Percentiles rank a stretch among this genome's conserved stretches.
Conservation (phyloP, 2,329 filamentous ascomycete species). For the Venturia effusa region DNA sequence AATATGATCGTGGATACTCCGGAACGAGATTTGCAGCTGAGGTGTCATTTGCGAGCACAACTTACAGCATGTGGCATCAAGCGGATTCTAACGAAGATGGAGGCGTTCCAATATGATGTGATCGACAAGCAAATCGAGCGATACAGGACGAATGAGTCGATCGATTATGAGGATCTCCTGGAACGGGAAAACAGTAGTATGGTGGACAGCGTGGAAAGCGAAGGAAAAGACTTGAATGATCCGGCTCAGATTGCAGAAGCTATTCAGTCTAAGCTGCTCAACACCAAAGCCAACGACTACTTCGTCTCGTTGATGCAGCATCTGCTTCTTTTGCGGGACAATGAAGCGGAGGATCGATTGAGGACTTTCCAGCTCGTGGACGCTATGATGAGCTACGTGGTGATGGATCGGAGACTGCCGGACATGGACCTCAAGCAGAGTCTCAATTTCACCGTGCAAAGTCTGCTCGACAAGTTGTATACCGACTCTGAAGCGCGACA, state of each 20-base stretch:
- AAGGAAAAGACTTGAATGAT: constrained; percentile 85
- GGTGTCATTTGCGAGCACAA: constrained; percentile 89
- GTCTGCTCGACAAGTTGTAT: constrained; percentile 85
- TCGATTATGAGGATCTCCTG: constrained; percentile 95
- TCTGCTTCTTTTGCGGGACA: constrained; percentile 81
- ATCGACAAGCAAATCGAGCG: constrained; percentile 97
- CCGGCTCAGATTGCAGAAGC: constrained; percentile 89
- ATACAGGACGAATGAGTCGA: constrained; percentile 87
- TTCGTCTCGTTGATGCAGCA: constrained; percentile 94
- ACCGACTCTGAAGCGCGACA: constrained; percentile 92
- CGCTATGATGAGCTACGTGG: constrained; percentile 97
- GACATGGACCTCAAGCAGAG: constrained; percentile 98
- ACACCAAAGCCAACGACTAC: constrained; percentile 83
- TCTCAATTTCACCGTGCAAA: constrained; percentile 95
- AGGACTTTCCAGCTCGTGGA: constrained; percentile 97
- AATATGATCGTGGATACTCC: constrained; percentile 95
- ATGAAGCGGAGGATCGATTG: constrained; percentile 80
- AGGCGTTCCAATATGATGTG: constrained; percentile 93
- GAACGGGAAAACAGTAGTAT: constrained; percentile 85
- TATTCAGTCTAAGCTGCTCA: constrained; percentile 73
- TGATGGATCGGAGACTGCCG: constrained; percentile 89
- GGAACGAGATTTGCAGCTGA: constrained; percentile 76
- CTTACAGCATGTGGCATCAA: constrained; percentile 95
- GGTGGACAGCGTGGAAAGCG: constrained; percentile 75
- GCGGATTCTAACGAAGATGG: constrained; percentile 91